A percentile compares a stretch with the other conserved stretches of the same genome.
Conservation (phyloP, 1,139 yeast genomes). For the Magnusiomyces tetraspermus region DNA sequence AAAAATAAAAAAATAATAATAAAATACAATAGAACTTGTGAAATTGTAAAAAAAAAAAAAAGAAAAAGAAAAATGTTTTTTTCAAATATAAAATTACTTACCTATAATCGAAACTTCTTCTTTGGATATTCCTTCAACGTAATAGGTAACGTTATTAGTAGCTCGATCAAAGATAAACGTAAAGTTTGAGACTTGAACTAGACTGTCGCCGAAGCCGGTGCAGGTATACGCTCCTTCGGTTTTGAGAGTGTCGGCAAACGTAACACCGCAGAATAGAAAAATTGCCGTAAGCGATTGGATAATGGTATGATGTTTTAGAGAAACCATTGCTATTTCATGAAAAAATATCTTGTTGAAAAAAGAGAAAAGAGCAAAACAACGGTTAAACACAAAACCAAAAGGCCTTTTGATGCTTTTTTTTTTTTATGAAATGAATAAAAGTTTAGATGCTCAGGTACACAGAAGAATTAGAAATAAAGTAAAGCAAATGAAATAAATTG, state of each 20-base stretch:
- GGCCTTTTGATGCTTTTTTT: too few species aligned
- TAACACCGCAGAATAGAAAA: background rate
- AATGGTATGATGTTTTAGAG: too few species aligned
- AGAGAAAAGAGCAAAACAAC: too few species aligned
- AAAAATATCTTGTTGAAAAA: too few species aligned
- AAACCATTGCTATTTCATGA: too few species aligned
- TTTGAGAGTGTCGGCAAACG: slow-evolving; percentile 12
- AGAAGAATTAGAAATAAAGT: too few species aligned
- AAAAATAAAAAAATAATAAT: background rate
- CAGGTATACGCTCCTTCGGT: slow-evolving; percentile 20
- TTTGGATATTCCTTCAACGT: slow-evolving; percentile 19
- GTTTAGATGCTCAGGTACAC: too few species aligned
- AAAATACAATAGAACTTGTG: background rate
- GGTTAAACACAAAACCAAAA: too few species aligned
- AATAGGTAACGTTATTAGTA: slow-evolving; percentile 20
- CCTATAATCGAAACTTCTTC: slow-evolving; percentile 18
- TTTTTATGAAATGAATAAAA: too few species aligned
- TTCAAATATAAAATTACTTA: too few species aligned
- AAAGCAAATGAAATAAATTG: too few species aligned
- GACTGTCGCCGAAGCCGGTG: slow-evolving; percentile 6
- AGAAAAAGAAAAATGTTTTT: too few species aligned
- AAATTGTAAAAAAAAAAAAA: slow-evolving; percentile 1
- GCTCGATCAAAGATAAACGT: slow-evolving; percentile 15
- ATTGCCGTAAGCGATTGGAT: background rate
- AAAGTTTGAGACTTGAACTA: slow-evolving; percentile 18